Evolutionary conservation across 2,329 filamentous ascomycete genomes (phyloP), one percentile per base, ranked within the genome.

Genomic region (Alternaria conjuncta): DNA sequence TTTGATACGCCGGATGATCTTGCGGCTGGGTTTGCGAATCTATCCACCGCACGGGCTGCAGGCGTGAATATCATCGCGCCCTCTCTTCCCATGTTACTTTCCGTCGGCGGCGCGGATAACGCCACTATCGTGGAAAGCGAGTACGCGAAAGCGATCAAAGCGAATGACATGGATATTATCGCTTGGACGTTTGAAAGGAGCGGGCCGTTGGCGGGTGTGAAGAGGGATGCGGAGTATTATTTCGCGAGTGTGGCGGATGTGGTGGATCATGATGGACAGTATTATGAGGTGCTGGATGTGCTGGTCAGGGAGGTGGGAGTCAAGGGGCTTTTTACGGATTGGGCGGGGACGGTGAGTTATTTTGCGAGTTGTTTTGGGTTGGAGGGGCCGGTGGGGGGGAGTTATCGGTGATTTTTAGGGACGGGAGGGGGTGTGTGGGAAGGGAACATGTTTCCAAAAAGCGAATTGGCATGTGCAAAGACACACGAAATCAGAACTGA

Each of bases 181-280:
- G 85, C 88, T 1, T 92, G 89, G 89, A 87, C 85, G 6, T 82
- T 90, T 26, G 90, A 92, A 78, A 84, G 89, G 30, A 89, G 86
- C 0, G 86, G 86, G 0, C 87, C 87, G 25, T 77, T 90, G 43
- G 81, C 82, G 5, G 82, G 84, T 10, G 84, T 84, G 6, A 68
- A 68, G 55, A 64, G 53, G 5, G 41, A 63, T 1, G 62, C 36
- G 5, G 71, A 72, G 47, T 75, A 76, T 55, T 82, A 82, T 60
- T 78, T 81, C 13, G 72, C 62, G 5, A 82, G 83, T 2, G 81
- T 91, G 43, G 80, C 82, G 9, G 83, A 86, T 46, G 78, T 84
- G 1, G 85, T 88, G 50, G 83, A 84, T 57, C 85, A 84, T 43
- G 89, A 92, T 68, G 89, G 89, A 3, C 88, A 91, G 64, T 83